A percentile compares a stretch with the other conserved stretches of the same genome.
These are phyloP conservation scores for Syzygium aromaticum DNA, from an alignment of 345 rosid species.

Conservation along the genomic window DNA sequence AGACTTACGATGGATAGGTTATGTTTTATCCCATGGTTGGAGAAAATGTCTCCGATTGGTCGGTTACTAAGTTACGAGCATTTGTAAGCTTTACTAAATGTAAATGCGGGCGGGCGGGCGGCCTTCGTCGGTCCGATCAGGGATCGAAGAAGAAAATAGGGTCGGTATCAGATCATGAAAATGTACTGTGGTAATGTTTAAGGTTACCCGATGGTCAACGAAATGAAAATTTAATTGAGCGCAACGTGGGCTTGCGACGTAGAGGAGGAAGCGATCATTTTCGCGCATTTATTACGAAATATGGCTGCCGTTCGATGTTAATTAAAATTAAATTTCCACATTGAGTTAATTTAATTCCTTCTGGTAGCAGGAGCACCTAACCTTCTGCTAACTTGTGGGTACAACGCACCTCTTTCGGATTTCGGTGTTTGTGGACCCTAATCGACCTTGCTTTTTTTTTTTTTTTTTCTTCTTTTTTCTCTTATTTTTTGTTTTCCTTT, in stretches of 20 bases:
- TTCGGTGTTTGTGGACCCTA: background rate
- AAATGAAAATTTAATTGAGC: too few relatives aligned
- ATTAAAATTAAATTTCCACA: background rate
- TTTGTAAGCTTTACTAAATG: too few relatives aligned
- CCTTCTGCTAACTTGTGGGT: background rate
- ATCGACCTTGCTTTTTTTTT: background rate
- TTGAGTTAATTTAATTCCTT: background rate
- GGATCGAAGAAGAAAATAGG: background rate
- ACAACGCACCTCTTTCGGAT: background rate
- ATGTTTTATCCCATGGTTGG: too few relatives aligned
- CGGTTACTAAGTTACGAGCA: background rate
- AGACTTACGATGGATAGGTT: too few relatives aligned
- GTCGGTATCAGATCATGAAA: background rate
- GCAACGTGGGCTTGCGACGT: background rate
- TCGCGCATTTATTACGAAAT: background rate
- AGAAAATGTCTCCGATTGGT: background rate
- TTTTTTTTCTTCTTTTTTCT: too few relatives aligned
- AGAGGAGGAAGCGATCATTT: background rate
- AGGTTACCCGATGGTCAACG: background rate
- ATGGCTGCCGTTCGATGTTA: background rate
- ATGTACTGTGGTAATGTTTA: background rate
- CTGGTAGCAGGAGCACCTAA: background rate
- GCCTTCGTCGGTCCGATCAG: too few relatives aligned
- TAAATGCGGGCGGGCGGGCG: background rate
- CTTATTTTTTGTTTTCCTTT: too few relatives aligned